These are phyloP conservation scores for Ilex aquifolium DNA, from an alignment of 257 asterid genomes.

Conservation along the genomic window DNA sequence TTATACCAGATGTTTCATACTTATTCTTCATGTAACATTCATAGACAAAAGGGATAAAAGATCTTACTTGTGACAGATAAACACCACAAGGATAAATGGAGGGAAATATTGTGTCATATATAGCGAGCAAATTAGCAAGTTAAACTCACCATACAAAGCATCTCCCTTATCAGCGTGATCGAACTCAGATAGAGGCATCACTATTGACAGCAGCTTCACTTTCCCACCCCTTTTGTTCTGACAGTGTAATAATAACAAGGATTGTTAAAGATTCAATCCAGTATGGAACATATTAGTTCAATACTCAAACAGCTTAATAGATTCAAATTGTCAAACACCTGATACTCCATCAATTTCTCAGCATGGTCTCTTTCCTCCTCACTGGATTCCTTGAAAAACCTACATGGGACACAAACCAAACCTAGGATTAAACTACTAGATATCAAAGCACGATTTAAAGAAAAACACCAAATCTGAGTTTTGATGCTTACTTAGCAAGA, in stretches of 20 bases:
- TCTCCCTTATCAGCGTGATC: constrained; percentile 78
- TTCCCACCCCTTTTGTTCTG: constrained; percentile 73
- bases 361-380: constrained; percentile 76
- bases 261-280: too few species aligned
- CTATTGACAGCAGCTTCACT: constrained; percentile 63
- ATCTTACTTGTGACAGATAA: too few species aligned
- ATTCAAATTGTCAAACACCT: constrained; percentile 36
- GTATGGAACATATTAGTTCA: too few species aligned
- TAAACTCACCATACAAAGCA: constrained; percentile 58
- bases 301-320: neutral
- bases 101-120: too few species aligned
- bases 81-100: too few species aligned
- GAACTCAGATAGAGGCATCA: constrained; percentile 69
- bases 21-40: too few species aligned
- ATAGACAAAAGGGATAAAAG: too few species aligned
- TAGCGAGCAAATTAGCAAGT: neutral
- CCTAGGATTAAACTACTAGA: neutral
- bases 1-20: too few species aligned
- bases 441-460: neutral
- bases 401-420: neutral
- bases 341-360: constrained; percentile 72
- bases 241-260: neutral
- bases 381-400: constrained; percentile 83
- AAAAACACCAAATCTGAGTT: neutral
- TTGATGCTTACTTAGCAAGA: constrained; percentile 56